A percentile compares a stretch with the other conserved stretches of the same genome.
Conservation (phyloP, 192 early-diverging fungal genomes). For the Pecoramyces ruminantium region DNA sequence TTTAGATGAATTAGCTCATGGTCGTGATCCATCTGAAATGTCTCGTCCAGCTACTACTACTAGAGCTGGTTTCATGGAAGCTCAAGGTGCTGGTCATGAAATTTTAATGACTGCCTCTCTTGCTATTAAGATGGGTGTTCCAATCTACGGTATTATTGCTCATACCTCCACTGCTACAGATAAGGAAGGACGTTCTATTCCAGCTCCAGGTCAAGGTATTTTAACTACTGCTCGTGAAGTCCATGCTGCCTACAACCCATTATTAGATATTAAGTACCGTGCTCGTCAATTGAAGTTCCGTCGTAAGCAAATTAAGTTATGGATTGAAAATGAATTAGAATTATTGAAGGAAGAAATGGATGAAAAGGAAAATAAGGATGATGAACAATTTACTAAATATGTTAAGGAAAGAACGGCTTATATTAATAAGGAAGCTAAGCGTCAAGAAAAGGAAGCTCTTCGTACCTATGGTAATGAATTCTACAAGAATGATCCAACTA, state of each 20-base stretch:
- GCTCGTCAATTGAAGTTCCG: conserved; percentile 52
- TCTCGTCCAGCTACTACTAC: conserved; percentile 76
- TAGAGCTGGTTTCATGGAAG: conserved; percentile 84
- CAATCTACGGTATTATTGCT: conserved; percentile 81
- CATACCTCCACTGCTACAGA: conserved; percentile 79
- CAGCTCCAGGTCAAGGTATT: conserved; percentile 87
- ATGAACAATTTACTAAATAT: conserved; percentile 11
- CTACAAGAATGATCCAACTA: conserved; percentile 48
- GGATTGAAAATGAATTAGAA: conserved; percentile 62
- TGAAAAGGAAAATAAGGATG: conserved; percentile 19
- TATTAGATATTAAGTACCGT: conserved; percentile 72
- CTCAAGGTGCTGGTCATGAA: conserved; percentile 74
- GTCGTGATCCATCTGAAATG: conserved; percentile 78
- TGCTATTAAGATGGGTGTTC: conserved; percentile 81
- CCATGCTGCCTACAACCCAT: conserved; percentile 29
- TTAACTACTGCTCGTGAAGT: conserved; percentile 72
- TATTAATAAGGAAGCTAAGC: conserved; percentile 37
- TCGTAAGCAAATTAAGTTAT: conserved; percentile 57
- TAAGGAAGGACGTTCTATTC: conserved; percentile 84
- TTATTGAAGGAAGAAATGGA: conserved; percentile 47
- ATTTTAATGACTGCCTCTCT: conserved; percentile 76
- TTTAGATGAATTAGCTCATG: conserved; percentile 62
- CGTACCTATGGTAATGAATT: conserved; percentile 66
- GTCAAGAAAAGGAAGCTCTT: conserved; percentile 59
- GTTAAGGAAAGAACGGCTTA: conserved; percentile 27